Conservation (phyloP, 768 basidiomycete genomes). For the Auricularia auricula-judae region DNA sequence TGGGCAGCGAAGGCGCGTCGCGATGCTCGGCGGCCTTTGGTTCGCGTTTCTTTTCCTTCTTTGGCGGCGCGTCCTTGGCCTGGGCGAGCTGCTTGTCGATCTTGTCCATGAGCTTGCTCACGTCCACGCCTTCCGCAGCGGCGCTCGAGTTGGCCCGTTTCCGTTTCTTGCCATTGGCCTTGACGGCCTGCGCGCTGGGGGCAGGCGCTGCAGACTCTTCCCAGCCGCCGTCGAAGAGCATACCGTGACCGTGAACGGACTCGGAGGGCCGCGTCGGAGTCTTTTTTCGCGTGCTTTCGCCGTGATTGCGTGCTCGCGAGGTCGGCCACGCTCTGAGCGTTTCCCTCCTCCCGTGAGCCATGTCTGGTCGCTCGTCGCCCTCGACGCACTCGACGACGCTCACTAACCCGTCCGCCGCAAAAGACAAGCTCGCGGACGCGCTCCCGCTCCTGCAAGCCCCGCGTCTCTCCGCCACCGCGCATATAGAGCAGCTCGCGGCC, state of each 20-base stretch:
- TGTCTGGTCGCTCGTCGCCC: not conserved
- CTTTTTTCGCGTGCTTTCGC: too few species aligned
- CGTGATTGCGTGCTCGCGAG: too few species aligned
- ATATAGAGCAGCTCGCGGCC: slow-evolving; percentile 61
- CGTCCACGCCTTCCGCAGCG: not conserved
- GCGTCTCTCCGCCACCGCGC: slow-evolving; percentile 8
- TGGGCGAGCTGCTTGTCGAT: slow-evolving; percentile 6
- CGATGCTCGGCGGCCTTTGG: not conserved
- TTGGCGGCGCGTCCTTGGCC: too few species aligned
- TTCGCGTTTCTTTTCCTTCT: too few species aligned
- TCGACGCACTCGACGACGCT: not conserved
- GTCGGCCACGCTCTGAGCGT: not conserved
- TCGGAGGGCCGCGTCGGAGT: too few species aligned
- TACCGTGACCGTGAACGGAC: not conserved
- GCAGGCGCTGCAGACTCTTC: not conserved
- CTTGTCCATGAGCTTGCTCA: slow-evolving; percentile 1
- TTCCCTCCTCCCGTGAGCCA: too few species aligned
- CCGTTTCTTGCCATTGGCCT: not conserved
- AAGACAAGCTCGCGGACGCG: not conserved
- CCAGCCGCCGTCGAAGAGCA: slow-evolving; percentile 3
- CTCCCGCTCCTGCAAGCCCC: not conserved
- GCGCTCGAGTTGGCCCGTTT: not conserved
- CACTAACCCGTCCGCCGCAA: not conserved
- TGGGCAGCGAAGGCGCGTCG: not conserved
- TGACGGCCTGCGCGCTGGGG: not conserved